A percentile compares a stretch with the other conserved stretches of the same genome.
Evolutionary conservation across 1,284 basidiomycete species (phyloP).

Genomic region (Cutaneotrichosporon cutaneum): DNA sequence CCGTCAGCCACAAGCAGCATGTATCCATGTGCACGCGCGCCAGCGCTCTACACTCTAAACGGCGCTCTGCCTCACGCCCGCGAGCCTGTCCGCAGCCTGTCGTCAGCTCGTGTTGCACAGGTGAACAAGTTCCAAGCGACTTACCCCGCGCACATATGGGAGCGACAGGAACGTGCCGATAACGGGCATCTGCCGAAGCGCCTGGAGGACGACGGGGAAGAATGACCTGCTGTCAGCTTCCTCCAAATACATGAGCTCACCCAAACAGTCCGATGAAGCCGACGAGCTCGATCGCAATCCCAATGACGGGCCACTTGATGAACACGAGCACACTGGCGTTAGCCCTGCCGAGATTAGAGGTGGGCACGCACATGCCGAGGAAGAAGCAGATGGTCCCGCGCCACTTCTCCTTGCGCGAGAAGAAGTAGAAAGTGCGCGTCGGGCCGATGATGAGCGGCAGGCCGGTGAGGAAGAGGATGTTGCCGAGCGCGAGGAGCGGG

Average conservation of each 20-base stretch:
- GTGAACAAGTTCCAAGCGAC: too few relatives aligned
- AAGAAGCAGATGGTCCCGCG: constrained; percentile 91
- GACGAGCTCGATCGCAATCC: constrained; percentile 90
- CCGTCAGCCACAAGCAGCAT: not conserved
- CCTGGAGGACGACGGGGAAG: constrained; percentile 97
- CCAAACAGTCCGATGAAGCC: constrained; percentile 97
- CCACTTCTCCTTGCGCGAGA: constrained; percentile 92
- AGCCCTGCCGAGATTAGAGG: not conserved
- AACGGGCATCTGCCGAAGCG: constrained; percentile 90
- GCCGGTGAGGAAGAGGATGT: constrained; percentile 88
- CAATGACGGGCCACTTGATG: constrained; percentile 90
- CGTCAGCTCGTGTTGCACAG: not conserved
- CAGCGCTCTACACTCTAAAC: constrained; percentile 30
- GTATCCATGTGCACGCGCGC: constrained; percentile 1
- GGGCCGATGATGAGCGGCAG: constrained; percentile 93
- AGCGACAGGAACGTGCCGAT: constrained; percentile 82
- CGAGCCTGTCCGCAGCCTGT: constrained; percentile 48
- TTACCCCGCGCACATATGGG: constrained; percentile 69
- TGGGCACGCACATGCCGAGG: constrained; percentile 67
- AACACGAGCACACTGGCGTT: constrained; percentile 54
- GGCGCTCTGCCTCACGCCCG: constrained; percentile 52
- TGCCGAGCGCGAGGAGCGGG: constrained; percentile 92
- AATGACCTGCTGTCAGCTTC: constrained; percentile 70
- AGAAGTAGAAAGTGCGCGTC: constrained; percentile 97
- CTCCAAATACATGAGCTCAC: constrained; percentile 58